Conservation (phyloP, 768 basidiomycete species). For the Arthromyces matolae region DNA sequence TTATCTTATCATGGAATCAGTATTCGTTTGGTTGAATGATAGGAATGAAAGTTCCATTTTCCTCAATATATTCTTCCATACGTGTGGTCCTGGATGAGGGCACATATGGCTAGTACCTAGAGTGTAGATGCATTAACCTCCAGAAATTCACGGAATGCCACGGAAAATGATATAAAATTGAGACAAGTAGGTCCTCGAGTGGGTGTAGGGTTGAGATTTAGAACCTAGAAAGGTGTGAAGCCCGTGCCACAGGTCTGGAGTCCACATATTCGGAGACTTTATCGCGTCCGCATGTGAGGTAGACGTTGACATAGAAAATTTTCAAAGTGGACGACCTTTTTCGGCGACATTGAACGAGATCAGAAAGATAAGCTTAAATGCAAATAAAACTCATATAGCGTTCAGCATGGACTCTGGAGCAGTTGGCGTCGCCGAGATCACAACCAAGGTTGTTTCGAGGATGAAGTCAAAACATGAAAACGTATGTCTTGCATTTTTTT, state of each 20-base stretch:
- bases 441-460: constrained; percentile 39
- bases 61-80: background rate
- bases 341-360: constrained; percentile 30
- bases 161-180: no score
- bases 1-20: constrained; percentile 8
- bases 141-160: constrained; percentile 4
- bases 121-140: background rate
- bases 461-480: constrained; percentile 65
- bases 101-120: background rate
- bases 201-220: no score
- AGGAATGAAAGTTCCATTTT: constrained; percentile 1
- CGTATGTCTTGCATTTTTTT: constrained; percentile 37
- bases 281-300: no score
- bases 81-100: background rate
- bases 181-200: no score
- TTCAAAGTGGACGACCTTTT: no score
- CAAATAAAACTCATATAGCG: constrained; percentile 52
- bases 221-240: no score
- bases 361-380: constrained; percentile 62
- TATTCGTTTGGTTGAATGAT: background rate
- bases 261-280: no score
- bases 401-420: constrained; percentile 68
- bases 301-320: no score
- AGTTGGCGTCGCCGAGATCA: constrained; percentile 64
- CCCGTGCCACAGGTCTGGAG: no score